These are phyloP conservation scores for Penicillium robsamsonii DNA, from an alignment of 495 filamentous ascomycete species.

Conservation along the genomic window DNA sequence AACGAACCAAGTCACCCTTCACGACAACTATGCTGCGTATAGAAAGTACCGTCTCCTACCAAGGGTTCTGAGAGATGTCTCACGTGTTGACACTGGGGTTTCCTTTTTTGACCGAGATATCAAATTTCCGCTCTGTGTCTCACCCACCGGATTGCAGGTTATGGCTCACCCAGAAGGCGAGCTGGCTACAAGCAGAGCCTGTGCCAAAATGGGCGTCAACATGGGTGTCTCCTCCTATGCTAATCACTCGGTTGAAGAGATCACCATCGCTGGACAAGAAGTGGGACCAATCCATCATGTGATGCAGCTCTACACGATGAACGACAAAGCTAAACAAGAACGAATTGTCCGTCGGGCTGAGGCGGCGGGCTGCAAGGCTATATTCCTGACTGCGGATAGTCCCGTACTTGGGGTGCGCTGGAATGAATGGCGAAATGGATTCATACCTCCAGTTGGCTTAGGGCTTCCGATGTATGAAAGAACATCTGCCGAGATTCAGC, in stretches of 20 bases:
- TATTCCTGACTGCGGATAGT: constrained; percentile 82
- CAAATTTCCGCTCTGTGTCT: constrained; percentile 42
- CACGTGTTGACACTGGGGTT: constrained; percentile 41
- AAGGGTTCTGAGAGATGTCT: constrained; percentile 51
- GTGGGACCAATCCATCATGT: constrained; percentile 45
- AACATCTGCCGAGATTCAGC: constrained; percentile 62
- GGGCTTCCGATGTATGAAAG: constrained; percentile 52
- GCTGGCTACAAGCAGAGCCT: constrained; percentile 57
- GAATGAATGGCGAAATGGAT: constrained; percentile 43
- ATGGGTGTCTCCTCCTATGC: constrained; percentile 56
- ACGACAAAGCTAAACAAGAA: constrained; percentile 58
- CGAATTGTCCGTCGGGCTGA: constrained; percentile 40
- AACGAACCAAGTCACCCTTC: constrained; percentile 44
- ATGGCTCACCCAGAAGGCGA: constrained; percentile 69
- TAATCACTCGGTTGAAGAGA: constrained; percentile 49
- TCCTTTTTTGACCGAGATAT: constrained; percentile 40
- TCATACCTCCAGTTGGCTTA: constrained; percentile 35
- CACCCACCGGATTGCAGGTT: constrained; percentile 63
- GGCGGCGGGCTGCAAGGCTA: constrained; percentile 52
- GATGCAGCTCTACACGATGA: constrained; percentile 76
- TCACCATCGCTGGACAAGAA: constrained; percentile 48
- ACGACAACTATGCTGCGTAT: constrained; percentile 45
- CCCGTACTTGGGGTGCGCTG: constrained; percentile 64
- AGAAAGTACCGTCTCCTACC: constrained; percentile 48
- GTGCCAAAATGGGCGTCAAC: constrained; percentile 43